Evolutionary conservation across 805 yeast genomes (phyloP).

Genomic region (Torulaspora microellipsoides): DNA sequence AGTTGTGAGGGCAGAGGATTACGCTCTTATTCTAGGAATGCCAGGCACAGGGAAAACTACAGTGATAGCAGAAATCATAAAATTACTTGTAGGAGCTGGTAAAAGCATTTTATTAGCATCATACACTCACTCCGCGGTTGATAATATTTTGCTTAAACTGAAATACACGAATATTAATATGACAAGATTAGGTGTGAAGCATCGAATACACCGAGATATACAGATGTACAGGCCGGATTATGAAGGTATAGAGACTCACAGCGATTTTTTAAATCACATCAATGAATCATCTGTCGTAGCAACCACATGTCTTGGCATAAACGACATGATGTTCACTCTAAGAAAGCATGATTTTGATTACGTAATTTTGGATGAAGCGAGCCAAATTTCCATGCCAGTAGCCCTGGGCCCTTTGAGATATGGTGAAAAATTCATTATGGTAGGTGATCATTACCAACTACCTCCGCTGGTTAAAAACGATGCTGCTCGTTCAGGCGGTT

Average conservation of each 20-base stretch:
- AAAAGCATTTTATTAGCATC: slow-evolving; percentile 76
- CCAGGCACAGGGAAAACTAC: slow-evolving; percentile 98
- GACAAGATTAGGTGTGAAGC: slow-evolving; percentile 60
- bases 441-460: slow-evolving; percentile 94
- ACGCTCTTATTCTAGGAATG: slow-evolving; percentile 86
- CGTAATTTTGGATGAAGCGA: slow-evolving; percentile 94
- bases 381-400: slow-evolving; percentile 88
- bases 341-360: slow-evolving; percentile 65
- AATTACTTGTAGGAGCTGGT: slow-evolving; percentile 48
- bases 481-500: slow-evolving; percentile 51
- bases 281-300: slow-evolving; percentile 73
- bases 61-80: slow-evolving; percentile 72
- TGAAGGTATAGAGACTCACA: slow-evolving; percentile 38
- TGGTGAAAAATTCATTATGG: slow-evolving; percentile 76
- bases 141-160: slow-evolving; percentile 80
- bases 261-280: slow-evolving; percentile 46
- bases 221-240: slow-evolving; percentile 47
- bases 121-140: slow-evolving; percentile 94
- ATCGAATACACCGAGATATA: slow-evolving; percentile 60
- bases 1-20: slow-evolving; percentile 64
- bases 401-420: slow-evolving; percentile 82
- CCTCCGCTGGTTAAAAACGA: slow-evolving; percentile 80
- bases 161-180: slow-evolving; percentile 44
- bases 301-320: slow-evolving; percentile 76
- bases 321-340: slow-evolving; percentile 28